Evolutionary conservation across 768 basidiomycete genomes (phyloP), one percentile per base, ranked within the genome.

Genomic region (Lactarius evosmus): DNA sequence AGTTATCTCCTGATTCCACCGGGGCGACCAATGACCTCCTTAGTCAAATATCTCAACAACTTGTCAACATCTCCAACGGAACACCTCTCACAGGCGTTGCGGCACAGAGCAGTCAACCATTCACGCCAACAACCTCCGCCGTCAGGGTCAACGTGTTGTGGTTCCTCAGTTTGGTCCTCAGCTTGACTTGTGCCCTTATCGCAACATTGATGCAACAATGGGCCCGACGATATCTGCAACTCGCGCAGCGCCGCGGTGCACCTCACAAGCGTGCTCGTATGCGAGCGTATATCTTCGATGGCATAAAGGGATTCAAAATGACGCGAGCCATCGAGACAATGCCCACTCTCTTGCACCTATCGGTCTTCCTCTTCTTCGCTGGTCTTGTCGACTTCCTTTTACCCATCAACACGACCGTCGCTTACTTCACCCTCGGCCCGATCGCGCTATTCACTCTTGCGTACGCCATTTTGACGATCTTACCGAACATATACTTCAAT

Each of bases 131-230:
- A 12, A 12, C 59, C 11, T 56, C 58, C 50, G 30, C 56, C 12
- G 19, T 62, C 16, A 32, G 61, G 38, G 55, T 62, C 36, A 62
- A 62, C 29, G 38, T 58, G 16, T 8, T 58, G 6, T 62, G 61
- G 61, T 57, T 63, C 49, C 30, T 58, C n/a, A 58, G 62, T 41
- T 41, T 63, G 7, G 7, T 52, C 32, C 30, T 63, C 16, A 52
- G 41, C 40, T 38, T 63, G 30, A 25, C 3, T 3, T 63, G 56
- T 5, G 62, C 62, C 3, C 56, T 63, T 29, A 25, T 7, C 7
- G 56, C 56, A 17, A 58, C 36, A 7, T n/a, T 58, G 0, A 40
- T 65, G n/a, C 63, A 65, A 22, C 60, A 65, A 29, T 63, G 62
- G 62, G 11, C 41, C n/a, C 62, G 62, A 19, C 17, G 34, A 1